Conservation (phyloP, 192 early-diverging fungal species). For the Podochytrium sp. region DNA sequence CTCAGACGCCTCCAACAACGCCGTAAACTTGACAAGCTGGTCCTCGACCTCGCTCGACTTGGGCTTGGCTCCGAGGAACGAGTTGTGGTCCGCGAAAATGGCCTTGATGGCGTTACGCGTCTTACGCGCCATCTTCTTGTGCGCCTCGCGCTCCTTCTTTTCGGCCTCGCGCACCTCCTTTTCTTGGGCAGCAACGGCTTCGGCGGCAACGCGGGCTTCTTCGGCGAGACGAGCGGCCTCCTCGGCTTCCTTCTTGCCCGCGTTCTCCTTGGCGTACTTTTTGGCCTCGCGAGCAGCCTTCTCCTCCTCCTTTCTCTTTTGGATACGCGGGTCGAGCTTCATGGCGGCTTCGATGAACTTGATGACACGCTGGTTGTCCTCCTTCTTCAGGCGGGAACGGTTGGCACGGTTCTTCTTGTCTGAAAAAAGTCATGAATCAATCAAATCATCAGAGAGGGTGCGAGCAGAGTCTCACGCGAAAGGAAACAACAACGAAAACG, state of each 20-base stretch:
- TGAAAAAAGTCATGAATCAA: too few species aligned
- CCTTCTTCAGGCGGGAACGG: slow-evolving; percentile 93
- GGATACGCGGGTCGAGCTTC: slow-evolving; percentile 87
- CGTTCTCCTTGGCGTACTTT: slow-evolving; percentile 80
- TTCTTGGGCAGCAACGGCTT: slow-evolving; percentile 56
- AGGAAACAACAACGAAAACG: too few species aligned
- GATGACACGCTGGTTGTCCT: slow-evolving; percentile 89
- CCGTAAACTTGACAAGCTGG: slow-evolving; percentile 79
- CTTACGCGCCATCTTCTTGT: slow-evolving; percentile 87
- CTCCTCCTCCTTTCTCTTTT: slow-evolving; percentile 86
- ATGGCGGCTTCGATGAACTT: slow-evolving; percentile 85
- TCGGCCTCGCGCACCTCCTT: slow-evolving; percentile 68
- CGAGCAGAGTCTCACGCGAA: too few species aligned
- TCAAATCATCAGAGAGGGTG: too few species aligned
- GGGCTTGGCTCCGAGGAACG: slow-evolving; percentile 70
- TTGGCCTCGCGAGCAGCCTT: slow-evolving; percentile 90
- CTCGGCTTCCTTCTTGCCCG: slow-evolving; percentile 59
- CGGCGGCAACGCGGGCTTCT: slow-evolving; percentile 62
- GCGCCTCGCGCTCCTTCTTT: slow-evolving; percentile 82
- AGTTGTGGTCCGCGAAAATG: slow-evolving; percentile 77
- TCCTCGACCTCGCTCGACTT: slow-evolving; percentile 65
- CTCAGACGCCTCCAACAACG: slow-evolving; percentile 62
- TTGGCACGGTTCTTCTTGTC: slow-evolving; percentile 94
- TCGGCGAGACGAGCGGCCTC: slow-evolving; percentile 52
- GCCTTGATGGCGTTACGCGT: slow-evolving; percentile 88